Evolutionary conservation across 2,329 filamentous ascomycete species (phyloP), one percentile per base, ranked within the genome.

Genomic region (Tolypocladium ovalisporum): DNA sequence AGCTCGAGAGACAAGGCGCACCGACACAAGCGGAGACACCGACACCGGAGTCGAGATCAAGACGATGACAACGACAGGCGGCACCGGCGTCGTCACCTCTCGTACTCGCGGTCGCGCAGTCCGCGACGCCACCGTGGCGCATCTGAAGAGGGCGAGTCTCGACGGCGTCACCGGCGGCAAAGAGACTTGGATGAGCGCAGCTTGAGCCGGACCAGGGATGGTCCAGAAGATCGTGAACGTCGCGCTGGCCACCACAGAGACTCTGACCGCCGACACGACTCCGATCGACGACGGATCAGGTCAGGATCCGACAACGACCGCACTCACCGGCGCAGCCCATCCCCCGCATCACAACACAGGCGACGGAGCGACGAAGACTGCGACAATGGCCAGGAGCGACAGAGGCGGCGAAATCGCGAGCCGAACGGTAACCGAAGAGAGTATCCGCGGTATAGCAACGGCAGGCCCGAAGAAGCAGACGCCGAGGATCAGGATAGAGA

Each of bases 61-160:
- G 54, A 56, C 22, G 49, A 57, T 13, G 55, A 57, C 29, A 52
- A 56, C 9, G 24, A 29, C 2, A 29, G 40, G 24, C 53, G 58
- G 24, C 49, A 70, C 15, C 71, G 77, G 32, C 70, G 72, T 59
- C 70, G 72, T 27, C 75, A 74, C 59, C 69, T 72, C 27, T 74
- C 75, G 1, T 63, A 74, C 55, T 79, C 78, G 1, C 71, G 73
- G 36, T 79, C 76, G 15, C 67, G 70, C 53, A 79, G 76, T 56
- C 76, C 75, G 2, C 66, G 70, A 42, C 63, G 71, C 4, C 65
- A 62, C 15, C 62, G 61, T 36, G 58, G 68, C 40, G 66, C 66
- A 29, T 54, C 49, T 12, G 66, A 67, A 9, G 59, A 63, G 3
- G 56, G 40, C 9, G 56, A 56, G 24, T 51, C 54, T n/a, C 37